These are phyloP conservation scores for Acanthamoeba culbertsoni DNA, from an alignment of 208 protist genomes.

Conservation along the genomic window DNA sequence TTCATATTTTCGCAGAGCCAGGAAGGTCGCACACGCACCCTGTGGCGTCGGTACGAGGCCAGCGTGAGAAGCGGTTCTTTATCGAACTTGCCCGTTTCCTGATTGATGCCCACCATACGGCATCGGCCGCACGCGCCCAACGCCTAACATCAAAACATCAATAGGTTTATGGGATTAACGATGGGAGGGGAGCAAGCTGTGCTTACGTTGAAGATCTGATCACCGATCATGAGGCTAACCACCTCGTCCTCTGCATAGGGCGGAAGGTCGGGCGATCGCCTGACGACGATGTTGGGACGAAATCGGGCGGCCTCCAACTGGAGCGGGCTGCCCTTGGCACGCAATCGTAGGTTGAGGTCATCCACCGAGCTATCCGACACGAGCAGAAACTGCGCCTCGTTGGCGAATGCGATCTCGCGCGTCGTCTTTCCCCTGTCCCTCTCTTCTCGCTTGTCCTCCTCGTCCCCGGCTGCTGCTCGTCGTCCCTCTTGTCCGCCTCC, in stretches of 20 bases:
- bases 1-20: background rate
- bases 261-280: background rate
- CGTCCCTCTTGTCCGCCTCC: background rate
- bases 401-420: conserved; percentile 14
- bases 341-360: background rate
- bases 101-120: conserved; percentile 44
- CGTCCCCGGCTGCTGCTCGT: background rate
- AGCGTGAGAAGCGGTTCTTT: conserved; percentile 26
- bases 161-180: no score
- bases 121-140: background rate
- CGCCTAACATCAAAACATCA: no score
- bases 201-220: conserved; percentile 41
- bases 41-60: conserved; percentile 17
- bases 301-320: background rate
- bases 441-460: background rate
- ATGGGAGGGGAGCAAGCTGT: background rate
- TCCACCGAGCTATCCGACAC: conserved; percentile 45
- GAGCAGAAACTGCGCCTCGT: conserved; percentile 51
- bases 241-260: background rate
- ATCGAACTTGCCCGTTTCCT: background rate
- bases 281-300: conserved; percentile 17
- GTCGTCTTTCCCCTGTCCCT: background rate
- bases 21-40: background rate
- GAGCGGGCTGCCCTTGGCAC: background rate
- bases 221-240: background rate